These are phyloP conservation scores for Rhodotorula graminis DNA, from an alignment of 768 basidiomycete genomes.

Conservation along the genomic window DNA sequence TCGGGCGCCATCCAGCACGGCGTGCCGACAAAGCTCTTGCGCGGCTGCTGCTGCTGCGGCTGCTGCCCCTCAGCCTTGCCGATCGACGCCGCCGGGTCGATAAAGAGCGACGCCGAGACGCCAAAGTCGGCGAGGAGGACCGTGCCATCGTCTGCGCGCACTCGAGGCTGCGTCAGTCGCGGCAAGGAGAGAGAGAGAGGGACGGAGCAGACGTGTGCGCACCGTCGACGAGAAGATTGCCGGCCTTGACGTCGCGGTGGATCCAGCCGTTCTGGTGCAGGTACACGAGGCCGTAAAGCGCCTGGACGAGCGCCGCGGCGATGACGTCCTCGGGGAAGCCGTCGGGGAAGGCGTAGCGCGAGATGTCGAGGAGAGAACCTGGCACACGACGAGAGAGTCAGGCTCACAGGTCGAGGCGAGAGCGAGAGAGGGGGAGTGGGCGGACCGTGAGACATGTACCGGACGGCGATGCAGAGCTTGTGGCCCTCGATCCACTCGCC, in stretches of 20 bases:
- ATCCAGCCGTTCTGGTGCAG: constrained; percentile 76
- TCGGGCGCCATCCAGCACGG: constrained; percentile 99
- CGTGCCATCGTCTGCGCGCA: constrained; percentile 42
- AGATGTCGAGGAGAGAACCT: constrained; percentile 70
- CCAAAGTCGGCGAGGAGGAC: constrained; percentile 89
- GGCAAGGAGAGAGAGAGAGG: too few species aligned
- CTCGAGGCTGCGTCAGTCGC: too few species aligned
- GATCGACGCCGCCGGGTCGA: constrained; percentile 55
- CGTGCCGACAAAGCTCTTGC: constrained; percentile 91
- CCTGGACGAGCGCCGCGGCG: constrained; percentile 75
- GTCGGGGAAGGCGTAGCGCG: constrained; percentile 77
- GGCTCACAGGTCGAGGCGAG: background rate
- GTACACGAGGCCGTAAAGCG: constrained; percentile 78
- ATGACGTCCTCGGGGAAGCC: constrained; percentile 87
- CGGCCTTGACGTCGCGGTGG: constrained; percentile 91
- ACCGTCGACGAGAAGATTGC: constrained; percentile 85
- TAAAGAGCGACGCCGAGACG: constrained; percentile 76
- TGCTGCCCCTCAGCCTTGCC: constrained; percentile 52
- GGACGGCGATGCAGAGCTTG: constrained; percentile 69
- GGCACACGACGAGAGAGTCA: background rate
- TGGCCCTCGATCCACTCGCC: constrained; percentile 82
- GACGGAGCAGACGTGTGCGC: constrained; percentile 48
- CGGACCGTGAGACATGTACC: constrained; percentile 23
- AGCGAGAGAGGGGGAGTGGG: background rate
- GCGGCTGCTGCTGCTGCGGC: constrained; percentile 51